Evolutionary conservation across 2,329 filamentous ascomycete genomes (phyloP), one percentile per base, ranked within the genome.

Genomic region (Aspergillus chevalieri): DNA sequence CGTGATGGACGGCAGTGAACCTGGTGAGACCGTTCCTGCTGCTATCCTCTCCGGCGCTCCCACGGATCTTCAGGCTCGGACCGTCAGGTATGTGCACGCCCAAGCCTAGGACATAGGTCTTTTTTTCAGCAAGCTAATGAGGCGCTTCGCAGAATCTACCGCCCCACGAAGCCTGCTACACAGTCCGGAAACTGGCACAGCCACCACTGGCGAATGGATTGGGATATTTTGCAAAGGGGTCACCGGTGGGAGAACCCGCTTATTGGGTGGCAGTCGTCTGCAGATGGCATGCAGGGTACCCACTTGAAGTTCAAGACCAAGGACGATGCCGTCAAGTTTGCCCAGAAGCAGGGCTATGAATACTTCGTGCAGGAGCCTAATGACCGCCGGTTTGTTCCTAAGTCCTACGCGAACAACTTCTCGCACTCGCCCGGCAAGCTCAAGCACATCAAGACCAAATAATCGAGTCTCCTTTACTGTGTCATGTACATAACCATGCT

Each of bases 321-420:
- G 78, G 90, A 97, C 69, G 92, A 95, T 61, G 93, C 93, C 57
- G 92, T 98, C 64, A 77, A 79, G 51, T 98, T 98, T 66, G 93
- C 94, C 21, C 87, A 97, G 76, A 98, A 97, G 81, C 93, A 98
- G 73, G 93, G 94, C 33, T 98, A 98, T 69, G 92, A 98, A 69
- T 98, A 95, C 74, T 97, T 93, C 69, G 91, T 98, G 21, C 93
- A 97, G 78, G 93, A 97, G 75, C 92, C 93, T 33, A 94, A 96
- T 65, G 82, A 83, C 72, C 84, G 93, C 66, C 87, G 85, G 65
- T 85, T 96, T 62, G 76, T 83, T 14, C 88, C 90, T 53, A 98
- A 98, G 82, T 87, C 89, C 9, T 98, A 98, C 70, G 92, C 93
- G 53, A 94, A 95, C 74, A 95, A 97, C 77, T 98, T 97, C 73